These are phyloP conservation scores for Fusarium pseudograminearum DNA, from an alignment of 2,329 filamentous ascomycete species.

Conservation along the genomic window DNA sequence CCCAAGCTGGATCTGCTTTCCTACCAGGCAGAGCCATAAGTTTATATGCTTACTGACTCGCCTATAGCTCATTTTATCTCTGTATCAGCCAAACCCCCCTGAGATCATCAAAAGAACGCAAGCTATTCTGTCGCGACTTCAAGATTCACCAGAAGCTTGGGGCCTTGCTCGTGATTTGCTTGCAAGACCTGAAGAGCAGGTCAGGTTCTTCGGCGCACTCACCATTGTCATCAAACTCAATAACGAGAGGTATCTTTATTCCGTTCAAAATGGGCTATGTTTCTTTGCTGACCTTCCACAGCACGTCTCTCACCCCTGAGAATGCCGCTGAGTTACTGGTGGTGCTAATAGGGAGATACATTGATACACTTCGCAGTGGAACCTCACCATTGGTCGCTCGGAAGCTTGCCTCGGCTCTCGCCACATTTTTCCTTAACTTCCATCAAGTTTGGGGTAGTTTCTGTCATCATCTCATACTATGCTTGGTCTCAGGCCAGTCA, in stretches of 20 bases:
- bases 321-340: slow-evolving; percentile 70
- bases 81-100: slow-evolving; percentile 66
- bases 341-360: slow-evolving; percentile 72
- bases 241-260: slow-evolving; percentile 74
- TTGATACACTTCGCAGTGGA: slow-evolving; percentile 63
- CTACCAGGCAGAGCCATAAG: background rate
- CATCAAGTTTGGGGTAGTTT: slow-evolving; percentile 75
- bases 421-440: slow-evolving; percentile 80
- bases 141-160: slow-evolving; percentile 87
- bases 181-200: slow-evolving; percentile 74
- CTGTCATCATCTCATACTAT: slow-evolving; percentile 69
- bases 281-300: slow-evolving; percentile 38
- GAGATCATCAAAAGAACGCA: slow-evolving; percentile 68
- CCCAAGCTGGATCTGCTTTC: background rate
- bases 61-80: slow-evolving; percentile 61
- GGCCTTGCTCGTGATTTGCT: slow-evolving; percentile 83
- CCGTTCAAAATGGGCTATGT: too few species aligned
- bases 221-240: slow-evolving; percentile 97
- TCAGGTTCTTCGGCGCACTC: slow-evolving; percentile 91
- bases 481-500: slow-evolving; percentile 57
- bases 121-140: slow-evolving; percentile 80
- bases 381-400: slow-evolving; percentile 72
- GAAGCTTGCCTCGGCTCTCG: slow-evolving; percentile 82
- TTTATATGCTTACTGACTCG: slow-evolving; percentile 24
- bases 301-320: slow-evolving; percentile 64